Base-by-base conservation (phyloP, 306 rosid species). In the Pachyrhizus erosus region DNA sequence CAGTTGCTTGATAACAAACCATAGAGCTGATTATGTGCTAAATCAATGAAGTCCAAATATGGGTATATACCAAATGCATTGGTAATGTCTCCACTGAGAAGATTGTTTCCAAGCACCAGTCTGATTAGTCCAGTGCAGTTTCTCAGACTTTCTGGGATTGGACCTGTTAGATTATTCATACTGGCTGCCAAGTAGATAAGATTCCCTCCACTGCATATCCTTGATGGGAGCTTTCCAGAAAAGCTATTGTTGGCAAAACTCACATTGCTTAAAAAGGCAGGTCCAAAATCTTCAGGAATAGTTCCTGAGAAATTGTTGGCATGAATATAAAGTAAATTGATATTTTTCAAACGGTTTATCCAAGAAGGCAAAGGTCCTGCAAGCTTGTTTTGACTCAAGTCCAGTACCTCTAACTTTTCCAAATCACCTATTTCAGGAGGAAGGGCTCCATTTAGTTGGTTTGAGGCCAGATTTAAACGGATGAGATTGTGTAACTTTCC, bases 131-230 rank as follows among this genome's bases (percentile, higher is more conserved):
- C 66, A 48, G 43, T 73, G 79, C 84, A 81, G 67, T 81, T 81
- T 62, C 79, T 80, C 66, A 80, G 66, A 33, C 73, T 72, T 48
- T 73, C 84, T 31, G 79, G 84, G 42, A 80, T 61, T 61, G 79
- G 84, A 72, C 84, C 84, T 0, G 5, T 43, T 9, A 80, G 61
- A 33, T 72, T 71, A 61, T 80, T 80, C 76, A 12, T 24, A 80
- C 18, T 72, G 49, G 84, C 79, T 21, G 79, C 55, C 24, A 80
- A 61, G 73, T 80, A 72, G 26, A 46, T 7, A 23, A 80, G 84
- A 5, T 46, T 80, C 43, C 84, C 84, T 48, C 84, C 84, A 26
- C 20, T 73, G 74, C 84, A 81, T 61, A 81, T 73, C 73, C 84
- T 68, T 10, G 84, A 55, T 10, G 79, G 84, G 33, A 81, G 84